These are phyloP conservation scores for Garcia nutans DNA, from an alignment of 345 rosid species.

Conservation along the genomic window DNA sequence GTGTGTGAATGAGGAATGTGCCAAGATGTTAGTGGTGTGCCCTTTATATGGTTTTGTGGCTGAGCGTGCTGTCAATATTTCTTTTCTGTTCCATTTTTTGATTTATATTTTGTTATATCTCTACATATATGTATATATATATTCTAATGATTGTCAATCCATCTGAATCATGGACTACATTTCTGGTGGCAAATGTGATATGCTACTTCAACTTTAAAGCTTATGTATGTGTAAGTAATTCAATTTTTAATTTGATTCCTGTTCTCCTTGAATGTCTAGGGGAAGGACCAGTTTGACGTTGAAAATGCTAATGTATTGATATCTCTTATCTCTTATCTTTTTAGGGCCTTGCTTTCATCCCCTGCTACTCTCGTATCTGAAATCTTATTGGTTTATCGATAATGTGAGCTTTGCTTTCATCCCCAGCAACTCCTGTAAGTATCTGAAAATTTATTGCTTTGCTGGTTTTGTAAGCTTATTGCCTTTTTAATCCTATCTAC, in stretches of 20 bases:
- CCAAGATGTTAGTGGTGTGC: not conserved
- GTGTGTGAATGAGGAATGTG: not conserved
- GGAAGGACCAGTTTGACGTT: not conserved
- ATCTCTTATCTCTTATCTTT: constrained; percentile 23
- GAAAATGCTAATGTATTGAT: constrained; percentile 20
- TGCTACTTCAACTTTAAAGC: constrained; percentile 38
- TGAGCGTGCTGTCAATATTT: not conserved
- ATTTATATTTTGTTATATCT: not conserved
- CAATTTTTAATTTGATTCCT: not conserved
- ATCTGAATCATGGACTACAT: constrained; percentile 59
- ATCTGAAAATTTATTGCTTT: no score
- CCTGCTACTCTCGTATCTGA: no score
- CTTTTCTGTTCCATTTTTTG: not conserved
- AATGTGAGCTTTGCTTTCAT: no score
- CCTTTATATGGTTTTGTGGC: not conserved
- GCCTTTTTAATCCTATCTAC: no score
- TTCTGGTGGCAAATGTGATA: constrained; percentile 53
- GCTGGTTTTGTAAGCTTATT: no score
- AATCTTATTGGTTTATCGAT: no score
- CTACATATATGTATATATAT: constrained; percentile 8
- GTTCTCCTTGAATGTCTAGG: not conserved
- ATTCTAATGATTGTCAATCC: constrained; percentile 48
- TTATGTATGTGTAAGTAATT: constrained; percentile 40
- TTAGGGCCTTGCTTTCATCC: no score
- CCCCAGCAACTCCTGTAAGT: no score